These are phyloP conservation scores for Cladosporium cucumerinum DNA, from an alignment of 2,329 filamentous ascomycete species.

Conservation along the genomic window DNA sequence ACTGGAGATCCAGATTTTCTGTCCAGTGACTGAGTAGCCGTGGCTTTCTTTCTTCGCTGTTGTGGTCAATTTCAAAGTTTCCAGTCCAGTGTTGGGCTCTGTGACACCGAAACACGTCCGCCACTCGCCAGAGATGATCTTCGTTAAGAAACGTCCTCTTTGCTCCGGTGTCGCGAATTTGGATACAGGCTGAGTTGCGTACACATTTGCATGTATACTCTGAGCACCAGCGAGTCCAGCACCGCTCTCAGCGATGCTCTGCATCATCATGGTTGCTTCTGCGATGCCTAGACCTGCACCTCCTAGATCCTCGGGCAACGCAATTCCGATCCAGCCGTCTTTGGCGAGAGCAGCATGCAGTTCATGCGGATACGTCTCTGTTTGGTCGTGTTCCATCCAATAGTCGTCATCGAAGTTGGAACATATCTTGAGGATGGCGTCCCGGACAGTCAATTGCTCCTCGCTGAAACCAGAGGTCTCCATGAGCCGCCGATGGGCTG, in stretches of 20 bases:
- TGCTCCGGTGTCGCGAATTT: constrained; percentile 68
- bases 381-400: constrained; percentile 71
- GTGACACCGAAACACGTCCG: constrained; percentile 79
- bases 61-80: constrained; percentile 70
- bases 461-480: constrained; percentile 69
- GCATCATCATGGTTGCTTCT: constrained; percentile 84
- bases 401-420: constrained; percentile 69
- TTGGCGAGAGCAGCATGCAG: constrained; percentile 72
- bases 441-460: constrained; percentile 68
- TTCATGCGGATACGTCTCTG: constrained; percentile 67
- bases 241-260: constrained; percentile 60
- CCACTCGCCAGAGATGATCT: constrained; percentile 68
- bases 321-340: constrained; percentile 79
- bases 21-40: constrained; percentile 66
- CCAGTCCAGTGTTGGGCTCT: constrained; percentile 76
- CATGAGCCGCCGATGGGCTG: constrained; percentile 54
- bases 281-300: constrained; percentile 74
- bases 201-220: constrained; percentile 62
- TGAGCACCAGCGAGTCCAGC: constrained; percentile 71
- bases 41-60: constrained; percentile 58
- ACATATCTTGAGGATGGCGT: constrained; percentile 67
- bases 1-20: constrained; percentile 88
- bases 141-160: constrained; percentile 61
- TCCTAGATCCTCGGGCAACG: constrained; percentile 69
- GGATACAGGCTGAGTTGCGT: constrained; percentile 71